These are phyloP conservation scores for Linnemannia hyalina DNA, from an alignment of 192 early-diverging fungal species.

Conservation along the genomic window DNA sequence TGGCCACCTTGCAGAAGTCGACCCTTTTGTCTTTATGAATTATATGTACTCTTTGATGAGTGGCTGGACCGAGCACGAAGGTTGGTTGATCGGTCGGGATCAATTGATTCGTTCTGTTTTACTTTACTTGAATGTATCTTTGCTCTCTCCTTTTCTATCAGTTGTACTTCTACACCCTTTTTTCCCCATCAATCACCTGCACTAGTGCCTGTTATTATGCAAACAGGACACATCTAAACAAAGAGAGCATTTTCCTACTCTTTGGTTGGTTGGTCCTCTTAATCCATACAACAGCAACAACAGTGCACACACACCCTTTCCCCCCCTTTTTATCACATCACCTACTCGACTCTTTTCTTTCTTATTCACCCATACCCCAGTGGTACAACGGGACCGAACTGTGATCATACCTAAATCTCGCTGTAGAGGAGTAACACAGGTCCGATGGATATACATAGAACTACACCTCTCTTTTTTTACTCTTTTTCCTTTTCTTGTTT, in stretches of 20 bases:
- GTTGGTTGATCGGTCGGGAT: neutral
- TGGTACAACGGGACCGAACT: neutral
- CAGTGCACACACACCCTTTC: neutral
- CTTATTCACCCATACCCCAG: neutral
- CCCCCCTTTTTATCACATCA: neutral
- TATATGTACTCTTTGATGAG: neutral
- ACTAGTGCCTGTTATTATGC: neutral
- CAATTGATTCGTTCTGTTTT: constrained; percentile 7
- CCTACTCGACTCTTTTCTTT: neutral
- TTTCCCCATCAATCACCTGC: neutral
- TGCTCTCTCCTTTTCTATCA: neutral
- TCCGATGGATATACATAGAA: neutral
- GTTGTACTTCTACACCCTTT: neutral
- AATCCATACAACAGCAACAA: neutral
- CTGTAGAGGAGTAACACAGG: neutral
- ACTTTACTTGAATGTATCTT: neutral
- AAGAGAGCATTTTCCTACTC: neutral
- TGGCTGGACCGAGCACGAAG: neutral
- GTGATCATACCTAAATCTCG: neutral
- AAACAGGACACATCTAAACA: neutral
- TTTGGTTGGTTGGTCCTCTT: neutral
- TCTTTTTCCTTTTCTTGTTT: neutral
- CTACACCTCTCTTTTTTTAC: neutral
- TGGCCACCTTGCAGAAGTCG: constrained; percentile 29
- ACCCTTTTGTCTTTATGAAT: no score